Conservation (phyloP, 352 stramenopile genomes). For the Pythium folliculosum region DNA sequence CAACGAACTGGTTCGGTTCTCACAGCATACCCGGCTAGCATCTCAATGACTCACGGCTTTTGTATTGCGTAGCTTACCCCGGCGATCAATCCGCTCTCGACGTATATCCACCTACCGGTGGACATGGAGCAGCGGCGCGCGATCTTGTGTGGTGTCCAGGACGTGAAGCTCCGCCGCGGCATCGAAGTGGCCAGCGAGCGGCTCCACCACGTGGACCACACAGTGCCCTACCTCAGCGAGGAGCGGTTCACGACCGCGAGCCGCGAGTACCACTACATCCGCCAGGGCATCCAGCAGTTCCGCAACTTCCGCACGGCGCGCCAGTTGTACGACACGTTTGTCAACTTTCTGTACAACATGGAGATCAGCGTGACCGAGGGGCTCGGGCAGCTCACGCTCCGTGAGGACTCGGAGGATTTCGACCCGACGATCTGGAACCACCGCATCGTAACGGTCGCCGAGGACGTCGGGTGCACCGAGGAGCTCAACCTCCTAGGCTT, state of each 20-base stretch:
- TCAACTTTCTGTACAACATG: conserved; percentile 45
- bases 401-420: no score
- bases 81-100: conserved; percentile 13
- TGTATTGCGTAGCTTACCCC: background rate
- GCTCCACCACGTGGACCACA: conserved; percentile 11
- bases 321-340: conserved; percentile 48
- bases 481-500: conserved; percentile 30
- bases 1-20: no score
- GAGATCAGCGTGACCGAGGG: no score
- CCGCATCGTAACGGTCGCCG: conserved; percentile 36
- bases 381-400: no score
- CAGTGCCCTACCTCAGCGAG: conserved; percentile 3
- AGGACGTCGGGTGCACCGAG: conserved; percentile 12
- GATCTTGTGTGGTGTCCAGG: conserved; percentile 3
- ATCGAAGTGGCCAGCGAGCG: conserved; percentile 8
- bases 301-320: conserved; percentile 28
- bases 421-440: no score
- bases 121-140: conserved; percentile 9
- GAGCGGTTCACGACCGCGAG: conserved; percentile 11
- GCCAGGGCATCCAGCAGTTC: conserved; percentile 47
- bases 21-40: no score
- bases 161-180: conserved; percentile 6
- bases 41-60: no score
- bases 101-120: conserved; percentile 12
- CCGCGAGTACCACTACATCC: conserved; percentile 7